A percentile compares a stretch with the other conserved stretches of the same genome.
Evolutionary conservation across 2,329 filamentous ascomycete species (phyloP).

Genomic region (Penicillium brasilianum): DNA sequence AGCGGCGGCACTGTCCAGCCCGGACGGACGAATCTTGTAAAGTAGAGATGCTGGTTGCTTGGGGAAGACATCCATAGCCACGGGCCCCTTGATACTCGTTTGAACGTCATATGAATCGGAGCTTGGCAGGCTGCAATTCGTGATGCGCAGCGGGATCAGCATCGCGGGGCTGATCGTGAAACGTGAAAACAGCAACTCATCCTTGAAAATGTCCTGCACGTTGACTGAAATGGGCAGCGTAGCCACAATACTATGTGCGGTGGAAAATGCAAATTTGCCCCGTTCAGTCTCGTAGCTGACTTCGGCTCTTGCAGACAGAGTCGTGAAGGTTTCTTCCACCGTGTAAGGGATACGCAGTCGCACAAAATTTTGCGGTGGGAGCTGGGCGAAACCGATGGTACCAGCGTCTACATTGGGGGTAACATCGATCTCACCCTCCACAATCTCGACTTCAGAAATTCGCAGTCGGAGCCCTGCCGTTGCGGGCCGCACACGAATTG

Average conservation of each 20-base stretch:
- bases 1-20: slow-evolving; percentile 15
- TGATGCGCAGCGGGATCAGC: slow-evolving; percentile 73
- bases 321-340: slow-evolving; percentile 74
- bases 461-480: slow-evolving; percentile 65
- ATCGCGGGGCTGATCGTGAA: slow-evolving; percentile 89
- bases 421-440: slow-evolving; percentile 50
- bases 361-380: slow-evolving; percentile 39
- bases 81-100: slow-evolving; percentile 52
- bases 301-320: slow-evolving; percentile 76
- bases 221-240: slow-evolving; percentile 89
- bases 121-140: slow-evolving; percentile 70
- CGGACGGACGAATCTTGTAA: slow-evolving; percentile 69
- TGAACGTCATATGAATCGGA: slow-evolving; percentile 68
- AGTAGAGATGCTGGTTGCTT: slow-evolving; percentile 80
- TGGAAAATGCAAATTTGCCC: slow-evolving; percentile 68
- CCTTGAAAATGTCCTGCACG: slow-evolving; percentile 94
- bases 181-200: slow-evolving; percentile 77
- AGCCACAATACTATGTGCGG: slow-evolving; percentile 68
- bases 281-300: slow-evolving; percentile 71
- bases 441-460: slow-evolving; percentile 55
- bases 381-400: slow-evolving; percentile 49
- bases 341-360: slow-evolving; percentile 76
- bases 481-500: slow-evolving; percentile 61
- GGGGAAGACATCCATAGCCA: slow-evolving; percentile 69
- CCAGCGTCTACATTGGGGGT: slow-evolving; percentile 52